phyloP scores from a whole-genome alignment of 2,329 filamentous ascomycete species.

The Lachnellula cervina region DNA sequence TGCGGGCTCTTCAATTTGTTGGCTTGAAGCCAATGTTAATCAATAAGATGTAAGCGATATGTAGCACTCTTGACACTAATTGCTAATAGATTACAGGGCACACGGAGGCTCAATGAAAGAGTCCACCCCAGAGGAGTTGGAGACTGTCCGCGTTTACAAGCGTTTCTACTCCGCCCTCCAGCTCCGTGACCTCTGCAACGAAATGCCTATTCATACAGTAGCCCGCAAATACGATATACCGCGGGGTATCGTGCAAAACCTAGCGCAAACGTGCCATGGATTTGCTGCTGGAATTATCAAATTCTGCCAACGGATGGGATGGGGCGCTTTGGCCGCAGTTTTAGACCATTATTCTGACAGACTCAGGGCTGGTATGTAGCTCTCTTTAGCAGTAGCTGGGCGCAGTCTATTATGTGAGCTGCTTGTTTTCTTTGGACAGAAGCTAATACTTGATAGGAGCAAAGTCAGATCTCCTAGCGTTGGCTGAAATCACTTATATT shows the following conservation, averaged over 20 bases:
- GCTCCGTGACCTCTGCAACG: conserved; percentile 74
- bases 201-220: conserved; percentile 65
- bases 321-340: conserved; percentile 66
- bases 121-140: conserved; percentile 54
- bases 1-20: conserved; percentile 63
- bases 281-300: conserved; percentile 77
- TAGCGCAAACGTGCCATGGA: conserved; percentile 70
- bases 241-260: conserved; percentile 64
- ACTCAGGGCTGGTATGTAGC: conserved; percentile 49
- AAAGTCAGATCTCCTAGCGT: conserved; percentile 62
- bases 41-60: conserved; percentile 55
- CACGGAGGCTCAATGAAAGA: conserved; percentile 63
- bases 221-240: conserved; percentile 66
- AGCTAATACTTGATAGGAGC: conserved; percentile 43
- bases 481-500: conserved; percentile 68
- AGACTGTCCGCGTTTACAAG: conserved; percentile 58
- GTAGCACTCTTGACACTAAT: background rate
- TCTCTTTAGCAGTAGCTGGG: background rate
- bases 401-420: too few species aligned
- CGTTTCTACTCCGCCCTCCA: conserved; percentile 73
- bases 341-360: conserved; percentile 73
- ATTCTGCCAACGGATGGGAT: conserved; percentile 73
- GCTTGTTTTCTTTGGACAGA: background rate
- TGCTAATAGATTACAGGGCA: conserved; percentile 44
- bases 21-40: conserved; percentile 64